These are phyloP conservation scores for Solanum hybrid DNA, from an alignment of 305 asterid species.

Conservation along the genomic window DNA sequence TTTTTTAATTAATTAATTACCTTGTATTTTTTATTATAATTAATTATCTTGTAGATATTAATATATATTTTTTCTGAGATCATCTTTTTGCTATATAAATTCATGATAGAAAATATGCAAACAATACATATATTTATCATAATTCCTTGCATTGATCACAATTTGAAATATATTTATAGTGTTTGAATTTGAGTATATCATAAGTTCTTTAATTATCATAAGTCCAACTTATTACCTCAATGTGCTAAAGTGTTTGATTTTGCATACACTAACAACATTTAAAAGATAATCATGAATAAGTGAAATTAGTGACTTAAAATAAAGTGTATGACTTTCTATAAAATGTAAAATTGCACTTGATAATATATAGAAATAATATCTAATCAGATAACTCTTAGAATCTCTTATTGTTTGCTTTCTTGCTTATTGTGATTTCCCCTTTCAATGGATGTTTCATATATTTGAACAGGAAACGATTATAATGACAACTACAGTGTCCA, in stretches of 20 bases:
- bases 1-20: not conserved
- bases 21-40: not conserved
- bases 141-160: not conserved
- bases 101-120: not conserved
- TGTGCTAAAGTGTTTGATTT: not conserved
- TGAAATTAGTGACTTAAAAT: not conserved
- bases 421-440: not conserved
- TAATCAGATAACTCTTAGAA: too few relatives aligned
- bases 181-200: not conserved
- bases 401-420: not conserved
- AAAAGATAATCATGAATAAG: not conserved
- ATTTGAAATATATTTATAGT: not conserved
- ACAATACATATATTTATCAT: too few relatives aligned
- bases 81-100: not conserved
- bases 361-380: too few relatives aligned
- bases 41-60: not conserved
- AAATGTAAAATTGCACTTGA: not conserved
- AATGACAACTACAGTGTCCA: conserved; percentile 19
- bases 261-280: not conserved
- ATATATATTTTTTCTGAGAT: not conserved
- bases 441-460: not conserved
- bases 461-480: conserved; percentile 21
- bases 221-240: not conserved
- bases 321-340: not conserved
- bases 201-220: not conserved